Percentiles rank a stretch among this genome's conserved stretches.
These are phyloP conservation scores for Ophiostoma ulmi DNA, from an alignment of 2,329 filamentous ascomycete species.

Conservation along the genomic window DNA sequence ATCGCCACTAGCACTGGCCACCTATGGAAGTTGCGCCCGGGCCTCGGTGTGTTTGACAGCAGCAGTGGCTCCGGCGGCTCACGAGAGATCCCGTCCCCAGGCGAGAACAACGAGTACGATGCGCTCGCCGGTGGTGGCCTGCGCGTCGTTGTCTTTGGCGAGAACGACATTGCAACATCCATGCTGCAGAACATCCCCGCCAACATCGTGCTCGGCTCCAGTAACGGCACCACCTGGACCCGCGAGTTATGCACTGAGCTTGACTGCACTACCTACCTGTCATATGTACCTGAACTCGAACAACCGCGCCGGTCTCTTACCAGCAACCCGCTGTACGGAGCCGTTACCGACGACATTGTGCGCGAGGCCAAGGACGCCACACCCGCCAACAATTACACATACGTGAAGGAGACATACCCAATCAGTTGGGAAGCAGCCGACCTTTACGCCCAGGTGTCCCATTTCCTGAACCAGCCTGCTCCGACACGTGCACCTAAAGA, in stretches of 20 bases:
- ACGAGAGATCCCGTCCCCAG: neutral
- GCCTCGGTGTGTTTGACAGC: constrained; percentile 2
- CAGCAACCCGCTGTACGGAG: constrained; percentile 51
- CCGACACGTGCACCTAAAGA: constrained; percentile 38
- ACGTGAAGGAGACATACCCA: constrained; percentile 41
- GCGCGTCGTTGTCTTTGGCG: constrained; percentile 50
- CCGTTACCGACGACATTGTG: constrained; percentile 36
- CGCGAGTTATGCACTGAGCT: constrained; percentile 48
- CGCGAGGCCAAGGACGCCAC: constrained; percentile 31
- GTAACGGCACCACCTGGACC: constrained; percentile 40
- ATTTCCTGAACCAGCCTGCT: constrained; percentile 41
- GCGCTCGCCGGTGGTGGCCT: constrained; percentile 34
- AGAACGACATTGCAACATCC: constrained; percentile 41
- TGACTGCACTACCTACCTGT: constrained; percentile 43
- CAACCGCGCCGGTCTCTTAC: constrained; percentile 40
- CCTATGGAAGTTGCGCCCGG: constrained; percentile 25
- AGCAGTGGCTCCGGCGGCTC: neutral
- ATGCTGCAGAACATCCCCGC: constrained; percentile 25
- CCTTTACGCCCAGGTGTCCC: constrained; percentile 41
- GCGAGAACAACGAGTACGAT: constrained; percentile 23
- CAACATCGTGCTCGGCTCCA: constrained; percentile 22
- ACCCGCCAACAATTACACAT: constrained; percentile 43
- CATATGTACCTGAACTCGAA: constrained; percentile 39
- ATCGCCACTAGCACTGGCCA: constrained; percentile 26
- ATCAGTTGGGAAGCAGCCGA: constrained; percentile 39